Evolutionary conservation across 768 basidiomycete species (phyloP), one percentile per base, ranked within the genome.

Genomic region (Tulasnella sp.): DNA sequence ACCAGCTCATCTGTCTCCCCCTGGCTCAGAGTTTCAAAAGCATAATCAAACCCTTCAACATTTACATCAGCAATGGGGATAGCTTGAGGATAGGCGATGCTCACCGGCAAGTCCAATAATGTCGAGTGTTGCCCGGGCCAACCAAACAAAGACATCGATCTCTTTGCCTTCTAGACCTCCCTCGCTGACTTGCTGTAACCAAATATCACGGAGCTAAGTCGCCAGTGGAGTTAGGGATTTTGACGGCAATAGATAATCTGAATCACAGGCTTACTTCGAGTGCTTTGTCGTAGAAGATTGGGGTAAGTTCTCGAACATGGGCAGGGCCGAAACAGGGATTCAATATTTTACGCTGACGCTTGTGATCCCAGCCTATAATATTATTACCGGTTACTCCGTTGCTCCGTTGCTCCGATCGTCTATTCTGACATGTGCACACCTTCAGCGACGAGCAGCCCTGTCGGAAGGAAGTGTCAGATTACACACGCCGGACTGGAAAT

Each of bases 321-420:
- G 87, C 84, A 3, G 87, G 86, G 0, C 91, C 91, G 81, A 93
- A 93, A 0, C 91, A 91, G 18, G 92, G 91, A 81, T 92, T 92
- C 75, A 79, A 14, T 9, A 79, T 44, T 24, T 52, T 72, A 12
- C 68, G 68, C 46, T 79, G 72, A 12, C 78, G 68, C 5, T 36
- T 34, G 34, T 77, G 76, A 19, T 68, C 76, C 12, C 1, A 16
- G 21, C 78, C 78, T 56, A 75, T 73, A 79, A 27, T 34, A 18
- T 19, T 31, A 27, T 16, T 19, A 42, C 1, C 12, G 39, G 8
- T 74, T 10, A 40, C 21, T 74, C 5, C 18, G 21, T 14, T 8
- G 2, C n/a, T 74, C 21, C 5, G 16, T 4, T 40, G 5, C 8
- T 46, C 44, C 44, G n/a, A n/a, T n/a, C n/a, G n/a, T n/a, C n/a